Evolutionary conservation across 2,329 filamentous ascomycete genomes (phyloP).

Genomic region (Verruconis gallopava): DNA sequence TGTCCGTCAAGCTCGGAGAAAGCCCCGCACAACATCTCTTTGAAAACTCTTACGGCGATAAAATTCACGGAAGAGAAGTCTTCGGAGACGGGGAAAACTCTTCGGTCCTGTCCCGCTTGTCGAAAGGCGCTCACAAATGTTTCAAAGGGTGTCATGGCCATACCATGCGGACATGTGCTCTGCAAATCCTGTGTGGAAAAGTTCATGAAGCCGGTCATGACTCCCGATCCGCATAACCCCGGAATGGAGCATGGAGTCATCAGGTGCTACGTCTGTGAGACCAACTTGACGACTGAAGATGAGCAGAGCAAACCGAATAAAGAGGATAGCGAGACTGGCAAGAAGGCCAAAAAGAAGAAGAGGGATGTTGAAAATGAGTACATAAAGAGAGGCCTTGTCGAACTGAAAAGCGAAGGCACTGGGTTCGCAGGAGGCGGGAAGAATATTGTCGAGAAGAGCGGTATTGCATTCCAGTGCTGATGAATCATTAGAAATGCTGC

Average conservation of each 20-base stretch:
- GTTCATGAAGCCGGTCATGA: constrained; percentile 54
- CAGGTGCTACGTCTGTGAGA: constrained; percentile 78
- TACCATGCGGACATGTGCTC: constrained; percentile 82
- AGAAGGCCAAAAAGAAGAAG: constrained; percentile 18
- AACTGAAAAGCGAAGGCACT: constrained; percentile 75
- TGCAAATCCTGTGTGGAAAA: constrained; percentile 75
- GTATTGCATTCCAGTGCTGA: constrained; percentile 72
- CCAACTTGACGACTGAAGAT: constrained; percentile 45
- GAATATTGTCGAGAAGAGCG: constrained; percentile 66
- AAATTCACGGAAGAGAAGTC: constrained; percentile 58
- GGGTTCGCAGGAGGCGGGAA: constrained; percentile 83
- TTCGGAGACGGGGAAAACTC: constrained; percentile 21
- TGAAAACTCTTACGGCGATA: constrained; percentile 65
- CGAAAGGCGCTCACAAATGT: constrained; percentile 71
- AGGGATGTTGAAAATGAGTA: constrained; percentile 40
- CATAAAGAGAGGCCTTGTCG: constrained; percentile 59
- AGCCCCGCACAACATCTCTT: constrained; percentile 58
- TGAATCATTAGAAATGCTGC: no score
- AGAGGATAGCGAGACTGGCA: constrained; percentile 12
- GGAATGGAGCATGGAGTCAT: constrained; percentile 41
- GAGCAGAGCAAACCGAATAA: constrained; percentile 13
- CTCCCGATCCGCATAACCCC: constrained; percentile 47
- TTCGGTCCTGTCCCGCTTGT: constrained; percentile 67
- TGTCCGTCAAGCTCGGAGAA: constrained; percentile 63
- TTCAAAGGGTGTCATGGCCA: constrained; percentile 68